Conservation (phyloP, 768 basidiomycete genomes). For the Omphalotus guepiniiformis region DNA sequence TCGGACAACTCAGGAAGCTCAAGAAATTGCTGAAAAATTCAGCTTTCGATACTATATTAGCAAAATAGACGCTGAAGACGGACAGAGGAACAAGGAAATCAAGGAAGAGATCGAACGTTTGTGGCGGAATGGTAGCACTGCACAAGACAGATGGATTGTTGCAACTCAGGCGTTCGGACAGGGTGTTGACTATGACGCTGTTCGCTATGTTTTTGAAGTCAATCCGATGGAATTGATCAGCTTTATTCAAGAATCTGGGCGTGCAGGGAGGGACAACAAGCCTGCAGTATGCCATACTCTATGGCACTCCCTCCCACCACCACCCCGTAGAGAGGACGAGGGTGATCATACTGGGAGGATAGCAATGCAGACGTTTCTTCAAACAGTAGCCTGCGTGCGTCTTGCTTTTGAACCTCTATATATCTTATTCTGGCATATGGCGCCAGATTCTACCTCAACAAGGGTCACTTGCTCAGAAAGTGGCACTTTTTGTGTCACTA, state of each 20-base stretch:
- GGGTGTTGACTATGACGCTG: not conserved
- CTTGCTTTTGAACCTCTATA: not conserved
- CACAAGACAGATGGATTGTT: not conserved
- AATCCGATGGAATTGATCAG: not conserved
- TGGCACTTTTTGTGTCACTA: no score
- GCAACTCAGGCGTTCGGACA: slow-evolving; percentile 5
- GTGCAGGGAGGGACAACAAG: not conserved
- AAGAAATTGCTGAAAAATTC: not conserved
- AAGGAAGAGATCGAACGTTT: not conserved
- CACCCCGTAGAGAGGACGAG: not conserved
- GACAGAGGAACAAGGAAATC: not conserved
- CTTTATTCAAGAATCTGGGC: not conserved
- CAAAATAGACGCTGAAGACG: not conserved
- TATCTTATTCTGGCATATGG: no score
- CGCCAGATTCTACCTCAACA: no score
- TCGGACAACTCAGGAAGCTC: not conserved
- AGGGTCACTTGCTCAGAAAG: no score
- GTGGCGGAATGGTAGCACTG: not conserved
- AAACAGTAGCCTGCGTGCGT: not conserved
- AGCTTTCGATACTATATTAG: not conserved
- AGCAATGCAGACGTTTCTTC: not conserved
- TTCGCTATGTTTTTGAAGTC: not conserved
- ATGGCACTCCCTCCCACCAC: not conserved
- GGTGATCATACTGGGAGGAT: not conserved
- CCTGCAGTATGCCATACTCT: not conserved